Evolutionary conservation across 108 stramenopile genomes (phyloP).

Genomic region (Stephanodiscus triporus): DNA sequence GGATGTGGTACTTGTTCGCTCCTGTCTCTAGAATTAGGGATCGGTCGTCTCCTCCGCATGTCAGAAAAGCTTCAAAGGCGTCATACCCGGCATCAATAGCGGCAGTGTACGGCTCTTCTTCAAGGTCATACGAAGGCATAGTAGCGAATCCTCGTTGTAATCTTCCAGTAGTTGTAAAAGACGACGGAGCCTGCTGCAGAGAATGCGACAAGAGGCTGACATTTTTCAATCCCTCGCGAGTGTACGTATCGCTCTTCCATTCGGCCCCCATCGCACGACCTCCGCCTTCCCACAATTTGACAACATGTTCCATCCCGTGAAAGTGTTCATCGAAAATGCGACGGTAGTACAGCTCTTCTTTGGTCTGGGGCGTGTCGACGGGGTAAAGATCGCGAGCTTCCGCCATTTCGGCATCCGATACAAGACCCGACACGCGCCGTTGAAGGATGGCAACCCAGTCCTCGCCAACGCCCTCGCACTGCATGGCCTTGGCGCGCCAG

Average conservation of each 20-base stretch:
- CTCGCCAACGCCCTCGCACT: slow-evolving; percentile 84
- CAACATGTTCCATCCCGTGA: slow-evolving; percentile 67
- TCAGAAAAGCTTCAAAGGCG: slow-evolving; percentile 61
- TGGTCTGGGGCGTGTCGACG: slow-evolving; percentile 76
- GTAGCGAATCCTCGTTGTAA: slow-evolving; percentile 3
- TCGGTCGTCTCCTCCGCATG: slow-evolving; percentile 69
- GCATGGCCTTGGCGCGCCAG: slow-evolving; percentile 87
- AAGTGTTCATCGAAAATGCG: slow-evolving; percentile 69
- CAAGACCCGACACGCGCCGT: slow-evolving; percentile 60
- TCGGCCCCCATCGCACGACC: slow-evolving; percentile 73
- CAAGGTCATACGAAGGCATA: slow-evolving; percentile 9
- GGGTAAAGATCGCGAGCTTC: slow-evolving; percentile 62
- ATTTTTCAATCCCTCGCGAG: slow-evolving; percentile 69
- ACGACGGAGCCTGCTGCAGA: slow-evolving; percentile 51
- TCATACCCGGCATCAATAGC: slow-evolving; percentile 55
- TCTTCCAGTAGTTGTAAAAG: slow-evolving; percentile 26
- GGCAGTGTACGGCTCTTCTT: slow-evolving; percentile 39
- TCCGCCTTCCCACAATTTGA: slow-evolving; percentile 76
- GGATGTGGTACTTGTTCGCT: slow-evolving; percentile 72
- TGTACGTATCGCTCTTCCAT: slow-evolving; percentile 74
- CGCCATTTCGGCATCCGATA: slow-evolving; percentile 73
- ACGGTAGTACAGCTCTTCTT: slow-evolving; percentile 82
- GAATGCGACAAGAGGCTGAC: slow-evolving; percentile 61
- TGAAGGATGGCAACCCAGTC: slow-evolving; percentile 83
- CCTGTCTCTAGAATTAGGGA: slow-evolving; percentile 12